Base-by-base conservation (phyloP, 768 basidiomycete species). In the Suillus lakei region DNA sequence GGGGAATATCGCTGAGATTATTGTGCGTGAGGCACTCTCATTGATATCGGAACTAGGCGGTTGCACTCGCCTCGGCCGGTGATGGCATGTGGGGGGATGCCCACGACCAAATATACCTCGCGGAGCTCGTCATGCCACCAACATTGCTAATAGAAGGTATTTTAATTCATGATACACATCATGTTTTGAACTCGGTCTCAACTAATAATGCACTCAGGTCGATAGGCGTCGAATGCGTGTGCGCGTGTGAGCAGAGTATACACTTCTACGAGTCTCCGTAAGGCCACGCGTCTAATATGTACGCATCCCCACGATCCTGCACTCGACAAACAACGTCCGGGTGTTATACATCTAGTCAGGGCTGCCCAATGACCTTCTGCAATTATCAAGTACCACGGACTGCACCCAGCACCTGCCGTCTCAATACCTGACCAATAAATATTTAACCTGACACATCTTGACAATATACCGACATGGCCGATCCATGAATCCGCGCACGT, bases 401-500 rank as follows among this genome's bases (percentile, higher is more conserved):
- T 59, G 38, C 39, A 21, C 39, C 58, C 39, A 41, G 58, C 26
- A 38, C 36, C 58, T 59, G 58, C 26, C 39, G 38, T 59, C 38
- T 28, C 58, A 4, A 59, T 21, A 6, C 3, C 58, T 41, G 26
- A 21, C 23, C 26, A 59, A 28, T 23, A 30, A 59, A 59, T 41
- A 4, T 41, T 59, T 30, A 26, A 26, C 39, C 12, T 59, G 58
- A 41, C 16, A 21, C 6, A 41, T 58, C 8, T 28, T 53, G 18
- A 10, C 30, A 9, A 21, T 21, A 30, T 28, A 41, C 10, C 39
- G 58, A 41, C 58, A 2, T 41, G 4, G 13, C 12, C 15, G 9
- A 28, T 28, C 58, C 16, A 6, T 9, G 18, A 10, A 18, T 1
- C 9, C 44, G 63, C 67, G 34, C 30, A 39, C 1, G 38, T 55